A percentile compares a stretch with the other conserved stretches of the same genome.
phyloP scores from a whole-genome alignment of 176 grass and related monocot species.

The Elaeis guineensis region DNA sequence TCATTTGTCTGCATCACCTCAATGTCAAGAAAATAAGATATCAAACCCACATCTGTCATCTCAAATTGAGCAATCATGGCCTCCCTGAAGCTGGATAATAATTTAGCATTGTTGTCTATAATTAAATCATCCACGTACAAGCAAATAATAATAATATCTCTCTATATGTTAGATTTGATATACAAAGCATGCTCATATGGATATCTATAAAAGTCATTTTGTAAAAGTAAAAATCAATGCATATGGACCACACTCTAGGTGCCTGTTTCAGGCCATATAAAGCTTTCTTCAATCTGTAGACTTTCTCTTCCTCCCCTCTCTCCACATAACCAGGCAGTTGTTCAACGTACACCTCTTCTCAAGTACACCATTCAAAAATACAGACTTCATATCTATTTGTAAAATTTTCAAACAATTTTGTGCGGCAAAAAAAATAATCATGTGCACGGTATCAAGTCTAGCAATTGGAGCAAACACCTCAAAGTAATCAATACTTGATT shows the following conservation, averaged over 20 bases:
- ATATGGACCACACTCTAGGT: conserved; percentile 2
- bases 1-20: no score
- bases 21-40: conserved; percentile 3
- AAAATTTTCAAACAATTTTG: no score
- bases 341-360: not conserved
- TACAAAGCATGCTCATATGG: conserved; percentile 16
- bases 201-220: not conserved
- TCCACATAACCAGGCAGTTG: conserved; percentile 5
- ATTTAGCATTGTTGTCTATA: not conserved
- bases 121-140: conserved; percentile 14
- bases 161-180: not conserved
- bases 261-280: conserved; percentile 12
- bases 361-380: conserved; percentile 10
- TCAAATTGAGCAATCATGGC: not conserved
- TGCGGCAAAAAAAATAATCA: no score
- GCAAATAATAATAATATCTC: not conserved
- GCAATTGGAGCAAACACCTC: no score
- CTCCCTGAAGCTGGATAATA: conserved; percentile 1
- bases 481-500: no score
- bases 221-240: conserved; percentile 17
- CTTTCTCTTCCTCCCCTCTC: not conserved
- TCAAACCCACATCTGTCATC: not conserved
- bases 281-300: no score
- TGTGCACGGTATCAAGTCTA: no score
- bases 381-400: conserved; percentile 7